phyloP scores from a whole-genome alignment of 345 rosid species.

The Rubroshorea leprosula region DNA sequence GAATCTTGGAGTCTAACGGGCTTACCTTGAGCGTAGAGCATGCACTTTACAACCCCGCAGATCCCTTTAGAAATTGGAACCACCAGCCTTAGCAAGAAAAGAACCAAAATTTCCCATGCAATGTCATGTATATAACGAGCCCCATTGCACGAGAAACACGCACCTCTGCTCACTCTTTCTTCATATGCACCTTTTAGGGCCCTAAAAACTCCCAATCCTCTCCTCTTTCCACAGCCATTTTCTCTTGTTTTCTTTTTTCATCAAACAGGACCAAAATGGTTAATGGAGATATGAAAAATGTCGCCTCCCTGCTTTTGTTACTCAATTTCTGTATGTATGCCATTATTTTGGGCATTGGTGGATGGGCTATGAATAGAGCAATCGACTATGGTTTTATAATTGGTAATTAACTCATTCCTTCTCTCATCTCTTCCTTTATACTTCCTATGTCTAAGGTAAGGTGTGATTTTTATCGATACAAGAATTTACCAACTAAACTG shows the following conservation, averaged over 20 bases:
- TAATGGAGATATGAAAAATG: slow-evolving; percentile 39
- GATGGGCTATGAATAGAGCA: slow-evolving; percentile 81
- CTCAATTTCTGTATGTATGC: slow-evolving; percentile 76
- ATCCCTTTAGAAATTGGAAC: slow-evolving; percentile 31
- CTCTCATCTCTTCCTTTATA: neutral
- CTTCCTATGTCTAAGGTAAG: no score
- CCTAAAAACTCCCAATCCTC: slow-evolving; percentile 6
- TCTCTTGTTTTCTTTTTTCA: slow-evolving; percentile 13
- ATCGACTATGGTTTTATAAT: slow-evolving; percentile 75
- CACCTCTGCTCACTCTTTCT: slow-evolving; percentile 6
- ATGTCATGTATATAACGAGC: slow-evolving; percentile 23
- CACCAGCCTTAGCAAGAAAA: slow-evolving; percentile 73
- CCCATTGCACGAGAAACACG: slow-evolving; percentile 18
- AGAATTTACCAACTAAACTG: no score
- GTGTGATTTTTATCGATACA: no score
- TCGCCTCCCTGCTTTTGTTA: slow-evolving; percentile 51
- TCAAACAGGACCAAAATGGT: no score
- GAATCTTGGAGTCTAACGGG: slow-evolving; percentile 22
- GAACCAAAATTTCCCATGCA: slow-evolving; percentile 36
- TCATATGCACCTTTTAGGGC: neutral
- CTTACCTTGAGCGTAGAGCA: slow-evolving; percentile 62
- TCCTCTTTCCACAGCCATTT: slow-evolving; percentile 15
- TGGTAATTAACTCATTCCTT: slow-evolving; percentile 31
- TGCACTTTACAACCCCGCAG: slow-evolving; percentile 54
- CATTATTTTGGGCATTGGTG: slow-evolving; percentile 65